Conservation (phyloP, 305 asterid species). For the Solanum hybrid region DNA sequence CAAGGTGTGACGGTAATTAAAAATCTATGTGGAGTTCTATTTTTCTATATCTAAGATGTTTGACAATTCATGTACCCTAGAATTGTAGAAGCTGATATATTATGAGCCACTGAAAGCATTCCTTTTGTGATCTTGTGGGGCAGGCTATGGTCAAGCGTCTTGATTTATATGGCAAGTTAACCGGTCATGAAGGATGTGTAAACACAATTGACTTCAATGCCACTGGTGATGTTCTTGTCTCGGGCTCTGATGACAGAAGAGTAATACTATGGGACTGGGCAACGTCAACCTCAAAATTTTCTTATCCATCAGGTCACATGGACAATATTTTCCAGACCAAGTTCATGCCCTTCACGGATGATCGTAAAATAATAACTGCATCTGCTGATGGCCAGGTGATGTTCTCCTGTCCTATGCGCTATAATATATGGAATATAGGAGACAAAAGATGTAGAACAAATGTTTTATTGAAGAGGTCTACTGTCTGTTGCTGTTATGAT, state of each 20-base stretch:
- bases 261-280: slow-evolving; percentile 74
- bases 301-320: slow-evolving; percentile 61
- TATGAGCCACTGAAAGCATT: background rate
- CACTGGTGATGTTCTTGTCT: slow-evolving; percentile 54
- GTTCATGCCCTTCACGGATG: slow-evolving; percentile 66
- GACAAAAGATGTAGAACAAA: background rate
- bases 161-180: slow-evolving; percentile 48
- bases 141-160: slow-evolving; percentile 47
- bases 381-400: slow-evolving; percentile 75
- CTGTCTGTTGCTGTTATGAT: background rate
- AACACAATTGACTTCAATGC: slow-evolving; percentile 62
- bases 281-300: slow-evolving; percentile 31
- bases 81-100: background rate
- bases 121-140: slow-evolving; percentile 7
- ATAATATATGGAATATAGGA: background rate
- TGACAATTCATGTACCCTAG: background rate
- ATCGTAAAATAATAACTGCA: slow-evolving; percentile 51
- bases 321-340: slow-evolving; percentile 72
- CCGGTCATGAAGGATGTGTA: slow-evolving; percentile 67
- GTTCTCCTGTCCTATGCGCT: background rate
- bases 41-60: background rate
- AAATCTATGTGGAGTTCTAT: background rate
- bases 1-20: background rate
- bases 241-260: slow-evolving; percentile 68
- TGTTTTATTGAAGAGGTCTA: background rate